Evolutionary conservation across 495 filamentous ascomycete species (phyloP).

Genomic region (Daldinia vernicosa): DNA sequence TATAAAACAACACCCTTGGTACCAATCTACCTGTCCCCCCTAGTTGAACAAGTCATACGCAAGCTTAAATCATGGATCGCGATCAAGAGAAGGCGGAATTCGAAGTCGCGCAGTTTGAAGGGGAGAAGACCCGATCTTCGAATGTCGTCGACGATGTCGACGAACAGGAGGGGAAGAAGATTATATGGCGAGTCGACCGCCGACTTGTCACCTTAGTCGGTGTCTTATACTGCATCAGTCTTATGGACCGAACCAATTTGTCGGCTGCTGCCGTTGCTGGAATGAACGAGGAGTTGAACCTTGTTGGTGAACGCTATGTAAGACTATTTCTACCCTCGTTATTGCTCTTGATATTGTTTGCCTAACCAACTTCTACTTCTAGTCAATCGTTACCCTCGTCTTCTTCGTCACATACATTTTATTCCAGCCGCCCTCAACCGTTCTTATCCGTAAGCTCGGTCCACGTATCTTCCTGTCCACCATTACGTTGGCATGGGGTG

Average conservation of each 20-base stretch:
- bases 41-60: neutral
- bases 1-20: slow-evolving; percentile 17
- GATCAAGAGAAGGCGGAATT: slow-evolving; percentile 39
- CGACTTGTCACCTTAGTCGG: slow-evolving; percentile 67
- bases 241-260: slow-evolving; percentile 72
- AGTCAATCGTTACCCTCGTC: slow-evolving; percentile 63
- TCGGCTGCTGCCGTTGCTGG: slow-evolving; percentile 65
- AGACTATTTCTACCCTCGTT: slow-evolving; percentile 8
- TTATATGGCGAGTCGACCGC: slow-evolving; percentile 66
- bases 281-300: slow-evolving; percentile 59
- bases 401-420: slow-evolving; percentile 70
- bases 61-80: slow-evolving; percentile 37
- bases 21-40: neutral
- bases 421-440: slow-evolving; percentile 61
- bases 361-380: slow-evolving; percentile 38
- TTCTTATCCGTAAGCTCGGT: slow-evolving; percentile 65
- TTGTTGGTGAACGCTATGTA: slow-evolving; percentile 58
- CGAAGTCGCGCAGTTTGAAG: slow-evolving; percentile 40
- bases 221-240: slow-evolving; percentile 65
- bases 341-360: neutral
- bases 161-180: slow-evolving; percentile 43
- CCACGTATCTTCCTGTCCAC: slow-evolving; percentile 61
- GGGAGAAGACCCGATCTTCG: slow-evolving; percentile 20
- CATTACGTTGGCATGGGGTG: slow-evolving; percentile 60
- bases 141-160: slow-evolving; percentile 24